Evolutionary conservation across 148 eudicot genomes (phyloP).

Genomic region (Beta vulgaris): DNA sequence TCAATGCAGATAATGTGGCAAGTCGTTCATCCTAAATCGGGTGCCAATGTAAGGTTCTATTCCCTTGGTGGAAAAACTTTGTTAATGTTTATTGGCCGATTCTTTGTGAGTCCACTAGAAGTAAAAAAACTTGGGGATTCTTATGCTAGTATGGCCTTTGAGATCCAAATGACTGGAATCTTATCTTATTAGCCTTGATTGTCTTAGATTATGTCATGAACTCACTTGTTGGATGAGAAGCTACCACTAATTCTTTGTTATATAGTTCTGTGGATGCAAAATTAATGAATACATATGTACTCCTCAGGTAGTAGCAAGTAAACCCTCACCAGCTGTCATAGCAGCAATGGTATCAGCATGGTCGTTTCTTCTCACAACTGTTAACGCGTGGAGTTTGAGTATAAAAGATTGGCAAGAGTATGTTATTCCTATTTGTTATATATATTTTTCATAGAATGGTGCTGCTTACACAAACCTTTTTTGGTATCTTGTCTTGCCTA

Average conservation of each 20-base stretch:
- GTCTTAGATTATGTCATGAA: not conserved
- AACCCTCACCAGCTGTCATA: slow-evolving; percentile 62
- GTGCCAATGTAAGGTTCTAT: slow-evolving; percentile 59
- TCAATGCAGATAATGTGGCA: slow-evolving; percentile 95
- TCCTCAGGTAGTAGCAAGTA: slow-evolving; percentile 65
- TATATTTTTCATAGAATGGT: not conserved
- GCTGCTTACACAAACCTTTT: not conserved
- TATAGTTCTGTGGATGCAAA: no score
- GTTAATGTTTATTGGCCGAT: no score
- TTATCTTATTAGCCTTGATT: not conserved
- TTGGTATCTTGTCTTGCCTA: not conserved
- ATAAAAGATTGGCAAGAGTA: slow-evolving; percentile 80
- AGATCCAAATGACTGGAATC: not conserved
- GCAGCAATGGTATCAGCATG: slow-evolving; percentile 82
- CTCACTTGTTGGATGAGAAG: not conserved
- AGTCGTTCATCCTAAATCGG: slow-evolving; percentile 80
- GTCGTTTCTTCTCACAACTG: slow-evolving; percentile 85
- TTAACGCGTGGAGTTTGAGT: slow-evolving; percentile 49
- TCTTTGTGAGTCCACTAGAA: not conserved
- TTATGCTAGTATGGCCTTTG: not conserved
- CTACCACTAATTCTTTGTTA: no score
- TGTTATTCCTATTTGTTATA: slow-evolving; percentile 22
- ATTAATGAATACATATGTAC: slow-evolving; percentile 4
- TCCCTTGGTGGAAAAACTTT: no score
- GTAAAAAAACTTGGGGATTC: not conserved